Evolutionary conservation across 139 green algal species (phyloP).

Genomic region (Asterochloris sp.): DNA sequence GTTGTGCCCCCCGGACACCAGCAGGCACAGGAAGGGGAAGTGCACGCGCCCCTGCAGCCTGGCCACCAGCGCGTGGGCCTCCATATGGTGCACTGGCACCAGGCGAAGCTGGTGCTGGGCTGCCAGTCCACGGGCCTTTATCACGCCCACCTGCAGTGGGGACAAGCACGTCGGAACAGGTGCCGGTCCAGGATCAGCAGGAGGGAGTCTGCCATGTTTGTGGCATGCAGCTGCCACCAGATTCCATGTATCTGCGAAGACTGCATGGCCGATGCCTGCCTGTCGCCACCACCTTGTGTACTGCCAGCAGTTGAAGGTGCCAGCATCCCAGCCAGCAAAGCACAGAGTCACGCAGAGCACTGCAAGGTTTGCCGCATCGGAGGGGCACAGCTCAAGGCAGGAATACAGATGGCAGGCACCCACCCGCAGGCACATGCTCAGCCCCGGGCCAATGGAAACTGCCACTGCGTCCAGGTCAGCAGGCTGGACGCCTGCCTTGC

Average conservation of each 20-base stretch:
- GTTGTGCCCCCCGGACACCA: slow-evolving; percentile 95
- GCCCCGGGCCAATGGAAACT: slow-evolving; percentile 92
- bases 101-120: slow-evolving; percentile 61
- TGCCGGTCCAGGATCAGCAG: too few species aligned
- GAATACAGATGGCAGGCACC: not conserved
- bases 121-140: slow-evolving; percentile 80
- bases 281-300: too few species aligned
- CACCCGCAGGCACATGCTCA: slow-evolving; percentile 87
- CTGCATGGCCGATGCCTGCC: not conserved
- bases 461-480: slow-evolving; percentile 77
- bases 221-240: not conserved
- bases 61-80: slow-evolving; percentile 94
- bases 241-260: too few species aligned
- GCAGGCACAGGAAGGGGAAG: slow-evolving; percentile 93
- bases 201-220: too few species aligned
- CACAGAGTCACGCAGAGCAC: too few species aligned
- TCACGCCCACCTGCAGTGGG: slow-evolving; percentile 74
- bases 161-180: too few species aligned
- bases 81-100: slow-evolving; percentile 96
- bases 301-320: not conserved
- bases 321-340: too few species aligned
- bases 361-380: too few species aligned
- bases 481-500: slow-evolving; percentile 37
- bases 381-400: too few species aligned
- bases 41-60: slow-evolving; percentile 39